These are phyloP conservation scores for Xerocomellus chrysenteron DNA, from an alignment of 768 basidiomycete genomes.

Conservation along the genomic window DNA sequence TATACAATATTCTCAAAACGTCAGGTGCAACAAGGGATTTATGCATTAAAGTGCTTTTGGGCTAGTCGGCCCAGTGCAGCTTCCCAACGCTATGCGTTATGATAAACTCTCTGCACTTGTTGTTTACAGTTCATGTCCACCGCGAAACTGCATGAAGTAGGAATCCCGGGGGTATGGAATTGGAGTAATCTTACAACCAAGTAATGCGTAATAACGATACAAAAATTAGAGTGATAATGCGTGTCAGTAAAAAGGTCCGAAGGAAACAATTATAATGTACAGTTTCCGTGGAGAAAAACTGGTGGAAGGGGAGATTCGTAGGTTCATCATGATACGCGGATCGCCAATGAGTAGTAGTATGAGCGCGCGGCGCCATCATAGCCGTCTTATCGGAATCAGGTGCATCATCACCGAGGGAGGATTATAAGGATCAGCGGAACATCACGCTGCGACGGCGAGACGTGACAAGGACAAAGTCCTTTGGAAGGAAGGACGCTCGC, in stretches of 20 bases:
- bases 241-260: neutral
- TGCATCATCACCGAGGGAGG: neutral
- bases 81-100: no score
- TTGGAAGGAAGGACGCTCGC: conserved; percentile 52
- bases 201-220: conserved; percentile 7
- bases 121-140: neutral
- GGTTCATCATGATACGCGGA: conserved; percentile 4
- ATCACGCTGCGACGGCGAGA: conserved; percentile 52
- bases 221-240: conserved; percentile 4
- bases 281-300: conserved; percentile 8
- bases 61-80: no score
- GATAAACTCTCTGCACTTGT: neutral
- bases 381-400: conserved; percentile 13
- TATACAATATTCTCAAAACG: neutral
- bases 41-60: no score
- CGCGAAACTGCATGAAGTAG: neutral
- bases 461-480: conserved; percentile 64
- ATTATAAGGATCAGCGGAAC: conserved; percentile 27
- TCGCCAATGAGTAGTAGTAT: neutral
- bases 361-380: conserved; percentile 19
- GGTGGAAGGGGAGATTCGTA: neutral
- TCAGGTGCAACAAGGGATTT: neutral
- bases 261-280: neutral
- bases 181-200: neutral
- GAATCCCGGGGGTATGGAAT: neutral